Base-by-base conservation (phyloP, 1,284 basidiomycete genomes). In the Leccinum pachyderme region DNA sequence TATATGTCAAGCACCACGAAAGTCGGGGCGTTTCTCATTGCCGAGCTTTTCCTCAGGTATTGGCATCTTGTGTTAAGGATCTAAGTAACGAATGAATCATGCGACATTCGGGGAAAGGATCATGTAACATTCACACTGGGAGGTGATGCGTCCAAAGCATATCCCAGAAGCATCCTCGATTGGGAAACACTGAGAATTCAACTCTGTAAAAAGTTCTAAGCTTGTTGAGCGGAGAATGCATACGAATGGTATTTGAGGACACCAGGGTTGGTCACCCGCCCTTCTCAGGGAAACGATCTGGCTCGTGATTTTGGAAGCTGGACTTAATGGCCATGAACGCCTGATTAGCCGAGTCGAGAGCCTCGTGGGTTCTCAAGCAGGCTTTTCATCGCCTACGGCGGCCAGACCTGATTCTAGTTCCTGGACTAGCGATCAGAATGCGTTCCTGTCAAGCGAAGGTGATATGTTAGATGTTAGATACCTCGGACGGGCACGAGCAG, bases 261-360 rank as follows among this genome's bases (percentile, higher is more conserved):
- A 12, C 39, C 39, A 39, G 18, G 37, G 35, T n/a, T 9, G 7
- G 22, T 22, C 22, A 5, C 6, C 32, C 24, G n/a, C 15, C 11
- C 39, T 50, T 54, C 53, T 43, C 55, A 54, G 55, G 59, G 47
- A 37, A 27, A 12, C 11, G 2, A 27, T 18, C 18, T 3, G 27
- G 54, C 63, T 50, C 24, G 64, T 64, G 66, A 57, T 64, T 65
- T 51, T 47, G n/a, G 25, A 49, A 18, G 8, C 29, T 53, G 51
- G 41, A 50, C n/a, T 44, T 31, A 46, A 44, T 48, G 45, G 44
- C 24, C 45, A 29, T 52, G 47, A 47, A 27, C 2, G 27, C 33
- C 46, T 47, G 32, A 57, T 45, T 24, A n/a, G 13, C 35, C 29
- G 12, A 33, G 11, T 44, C 37, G 18, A 44, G 22, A 41, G 47